A percentile compares a stretch with the other conserved stretches of the same genome.
Evolutionary conservation across 108 stramenopile species (phyloP).

Genomic region (Nitzschia inconspicua): DNA sequence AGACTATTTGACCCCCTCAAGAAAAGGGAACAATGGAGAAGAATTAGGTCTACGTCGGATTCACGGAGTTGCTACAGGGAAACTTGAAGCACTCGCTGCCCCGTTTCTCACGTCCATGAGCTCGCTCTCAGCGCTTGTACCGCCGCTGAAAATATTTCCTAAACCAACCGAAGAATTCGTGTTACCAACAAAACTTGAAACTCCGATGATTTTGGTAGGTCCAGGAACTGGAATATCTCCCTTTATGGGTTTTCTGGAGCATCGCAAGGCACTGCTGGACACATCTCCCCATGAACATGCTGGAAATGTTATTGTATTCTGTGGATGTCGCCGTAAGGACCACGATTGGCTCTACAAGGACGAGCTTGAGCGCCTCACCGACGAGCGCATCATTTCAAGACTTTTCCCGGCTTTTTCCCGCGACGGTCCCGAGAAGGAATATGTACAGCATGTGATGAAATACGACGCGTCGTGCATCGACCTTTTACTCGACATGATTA

Average conservation of each 20-base stretch:
- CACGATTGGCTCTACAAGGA: slow-evolving; percentile 92
- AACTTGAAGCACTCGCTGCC: slow-evolving; percentile 67
- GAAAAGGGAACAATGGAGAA: slow-evolving; percentile 23
- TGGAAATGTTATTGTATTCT: slow-evolving; percentile 86
- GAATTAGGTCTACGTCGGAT: slow-evolving; percentile 54
- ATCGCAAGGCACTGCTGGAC: slow-evolving; percentile 55
- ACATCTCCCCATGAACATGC: slow-evolving; percentile 34
- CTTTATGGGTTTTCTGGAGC: slow-evolving; percentile 92
- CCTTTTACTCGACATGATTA: slow-evolving; percentile 49
- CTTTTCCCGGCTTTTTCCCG: slow-evolving; percentile 91
- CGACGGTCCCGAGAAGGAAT: slow-evolving; percentile 51
- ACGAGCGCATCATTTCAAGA: slow-evolving; percentile 63
- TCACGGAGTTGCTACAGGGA: slow-evolving; percentile 75
- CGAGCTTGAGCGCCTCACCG: slow-evolving; percentile 65
- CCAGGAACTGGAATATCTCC: slow-evolving; percentile 99
- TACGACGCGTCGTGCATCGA: slow-evolving; percentile 25
- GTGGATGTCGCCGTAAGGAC: slow-evolving; percentile 88
- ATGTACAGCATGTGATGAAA: slow-evolving; percentile 84
- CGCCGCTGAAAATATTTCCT: slow-evolving; percentile 74
- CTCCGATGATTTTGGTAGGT: slow-evolving; percentile 92
- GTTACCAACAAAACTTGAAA: slow-evolving; percentile 59
- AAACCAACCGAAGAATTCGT: slow-evolving; percentile 85
- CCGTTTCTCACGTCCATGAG: slow-evolving; percentile 39
- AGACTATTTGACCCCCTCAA: slow-evolving; percentile 69
- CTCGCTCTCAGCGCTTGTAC: not conserved